phyloP scores from a whole-genome alignment of 163 green algal species.

The Scenedesmus sp. region DNA sequence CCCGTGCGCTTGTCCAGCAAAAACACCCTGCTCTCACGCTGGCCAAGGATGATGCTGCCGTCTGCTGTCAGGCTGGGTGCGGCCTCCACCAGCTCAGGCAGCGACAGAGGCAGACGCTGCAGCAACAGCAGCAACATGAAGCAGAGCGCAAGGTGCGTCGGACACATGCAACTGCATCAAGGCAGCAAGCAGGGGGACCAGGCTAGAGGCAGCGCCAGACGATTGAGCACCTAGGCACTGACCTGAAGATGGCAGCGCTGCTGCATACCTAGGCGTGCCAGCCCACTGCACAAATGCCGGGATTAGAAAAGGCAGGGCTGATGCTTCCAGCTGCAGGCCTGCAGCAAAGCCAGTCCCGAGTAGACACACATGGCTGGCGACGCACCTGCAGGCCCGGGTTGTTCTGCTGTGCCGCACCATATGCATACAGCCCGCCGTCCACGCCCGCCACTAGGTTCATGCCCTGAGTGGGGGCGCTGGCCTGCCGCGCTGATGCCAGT shows the following conservation, averaged over 20 bases:
- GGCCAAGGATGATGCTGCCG: slow-evolving; percentile 86
- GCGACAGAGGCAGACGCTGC: slow-evolving; percentile 86
- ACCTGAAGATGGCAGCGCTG: background rate
- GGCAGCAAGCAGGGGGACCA: background rate
- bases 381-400: slow-evolving; percentile 63
- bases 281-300: background rate
- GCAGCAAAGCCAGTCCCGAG: background rate
- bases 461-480: background rate
- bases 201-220: background rate
- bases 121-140: background rate
- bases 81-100: slow-evolving; percentile 89
- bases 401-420: slow-evolving; percentile 55
- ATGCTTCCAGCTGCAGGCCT: background rate
- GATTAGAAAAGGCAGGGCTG: background rate
- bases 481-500: slow-evolving; percentile 77
- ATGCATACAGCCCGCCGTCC: slow-evolving; percentile 87
- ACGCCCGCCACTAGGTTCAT: slow-evolving; percentile 84
- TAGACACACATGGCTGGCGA: background rate
- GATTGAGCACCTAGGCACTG: background rate
- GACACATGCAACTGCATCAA: background rate
- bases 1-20: slow-evolving; percentile 86
- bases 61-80: slow-evolving; percentile 87
- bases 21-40: slow-evolving; percentile 80
- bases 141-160: background rate
- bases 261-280: background rate